These are phyloP conservation scores for Triticum turgidum DNA, from an alignment of 176 grass and related monocot genomes.

Conservation along the genomic window DNA sequence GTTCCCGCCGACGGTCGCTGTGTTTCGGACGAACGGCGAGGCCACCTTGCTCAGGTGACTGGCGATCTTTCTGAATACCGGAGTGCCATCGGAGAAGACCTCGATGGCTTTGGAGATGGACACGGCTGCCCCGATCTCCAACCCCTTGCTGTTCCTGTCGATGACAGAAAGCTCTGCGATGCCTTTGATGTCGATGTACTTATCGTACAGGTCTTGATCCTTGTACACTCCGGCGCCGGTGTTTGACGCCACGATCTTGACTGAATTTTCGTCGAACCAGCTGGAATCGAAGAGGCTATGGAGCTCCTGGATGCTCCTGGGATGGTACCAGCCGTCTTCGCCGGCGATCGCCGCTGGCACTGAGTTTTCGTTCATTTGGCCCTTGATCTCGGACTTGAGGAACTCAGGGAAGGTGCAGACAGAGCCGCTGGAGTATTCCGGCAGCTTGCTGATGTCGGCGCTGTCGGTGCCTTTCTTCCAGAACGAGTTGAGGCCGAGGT, in stretches of 20 bases:
- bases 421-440: constrained; percentile 21
- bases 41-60: constrained; percentile 68
- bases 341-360: neutral
- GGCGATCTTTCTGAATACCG: constrained; percentile 57
- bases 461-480: constrained; percentile 49
- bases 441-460: constrained; percentile 32
- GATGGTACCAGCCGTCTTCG: constrained; percentile 37
- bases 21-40: constrained; percentile 68
- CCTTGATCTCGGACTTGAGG: constrained; percentile 68
- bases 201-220: constrained; percentile 46
- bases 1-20: constrained; percentile 74
- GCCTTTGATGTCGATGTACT: constrained; percentile 58
- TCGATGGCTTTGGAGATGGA: constrained; percentile 69
- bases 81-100: constrained; percentile 42
- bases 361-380: neutral
- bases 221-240: constrained; percentile 76
- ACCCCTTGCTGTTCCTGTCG: constrained; percentile 36
- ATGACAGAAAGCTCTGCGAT: constrained; percentile 54
- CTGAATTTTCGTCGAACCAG: constrained; percentile 22
- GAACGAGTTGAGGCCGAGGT: constrained; percentile 77
- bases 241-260: constrained; percentile 73
- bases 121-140: constrained; percentile 65
- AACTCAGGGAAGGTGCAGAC: constrained; percentile 71
- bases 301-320: constrained; percentile 52
- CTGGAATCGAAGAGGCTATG: constrained; percentile 38